phyloP scores from a whole-genome alignment of 2,329 filamentous ascomycete genomes.

The Cladophialophora immunda region DNA sequence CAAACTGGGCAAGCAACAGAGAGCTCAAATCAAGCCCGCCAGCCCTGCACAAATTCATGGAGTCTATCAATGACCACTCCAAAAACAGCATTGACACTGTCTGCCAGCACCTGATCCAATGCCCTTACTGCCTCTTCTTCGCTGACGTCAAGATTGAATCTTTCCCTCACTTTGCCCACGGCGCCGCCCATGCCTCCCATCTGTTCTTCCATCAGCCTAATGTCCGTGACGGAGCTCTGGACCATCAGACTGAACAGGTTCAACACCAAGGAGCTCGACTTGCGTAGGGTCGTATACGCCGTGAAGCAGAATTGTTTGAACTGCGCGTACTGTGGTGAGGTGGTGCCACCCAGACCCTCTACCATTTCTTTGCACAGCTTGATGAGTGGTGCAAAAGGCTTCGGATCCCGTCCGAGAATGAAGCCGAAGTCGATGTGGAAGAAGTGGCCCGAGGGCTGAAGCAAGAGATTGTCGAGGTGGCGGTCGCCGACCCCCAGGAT shows the following conservation, averaged over 20 bases:
- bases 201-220: conserved; percentile 90
- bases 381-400: conserved; percentile 96
- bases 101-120: conserved; percentile 88
- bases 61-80: conserved; percentile 94
- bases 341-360: conserved; percentile 91
- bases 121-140: conserved; percentile 92
- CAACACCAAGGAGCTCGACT: conserved; percentile 87
- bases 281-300: conserved; percentile 88
- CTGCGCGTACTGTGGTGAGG: conserved; percentile 80
- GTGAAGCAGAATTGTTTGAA: conserved; percentile 98
- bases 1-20: background rate
- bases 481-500: conserved; percentile 95
- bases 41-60: conserved; percentile 92
- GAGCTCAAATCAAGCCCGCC: conserved; percentile 68
- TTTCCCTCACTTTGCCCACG: conserved; percentile 91
- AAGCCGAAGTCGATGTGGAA: conserved; percentile 99
- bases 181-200: conserved; percentile 55
- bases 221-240: conserved; percentile 95
- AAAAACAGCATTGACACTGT: conserved; percentile 87
- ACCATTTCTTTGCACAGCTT: conserved; percentile 99
- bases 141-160: conserved; percentile 88
- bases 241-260: conserved; percentile 98
- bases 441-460: conserved; percentile 90
- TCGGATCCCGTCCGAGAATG: conserved; percentile 95
- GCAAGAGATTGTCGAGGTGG: conserved; percentile 92